Evolutionary conservation across 495 filamentous ascomycete species (phyloP), one percentile per base, ranked within the genome.

Genomic region (Aspergillus carlsbadensis): DNA sequence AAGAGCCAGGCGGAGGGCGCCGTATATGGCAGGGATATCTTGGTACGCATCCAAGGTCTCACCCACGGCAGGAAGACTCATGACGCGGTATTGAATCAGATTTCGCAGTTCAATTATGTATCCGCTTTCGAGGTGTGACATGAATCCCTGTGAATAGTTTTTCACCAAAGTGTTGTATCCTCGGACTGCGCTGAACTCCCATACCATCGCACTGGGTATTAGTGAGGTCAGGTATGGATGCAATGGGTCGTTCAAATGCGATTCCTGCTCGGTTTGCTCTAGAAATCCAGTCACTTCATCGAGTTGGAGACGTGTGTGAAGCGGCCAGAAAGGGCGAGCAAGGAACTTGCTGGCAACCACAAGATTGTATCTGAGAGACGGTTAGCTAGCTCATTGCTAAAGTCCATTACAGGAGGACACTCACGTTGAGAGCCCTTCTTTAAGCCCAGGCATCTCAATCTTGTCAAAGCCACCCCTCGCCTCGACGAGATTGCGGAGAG

Each of bases 271-370:
- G 47, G 37, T 14, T 20, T 10, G 10, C 6, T 14, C n/a, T 11
- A 50, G 15, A 31, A 20, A 50, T 36, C 20, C 20, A 2, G 47
- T 24, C 10, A 37, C n/a, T 10, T 50, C n/a, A 18, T 50, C 47
- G n/a, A 14, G 6, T 0, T 37, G n/a, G 29, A 50, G 15, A 21
- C n/a, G 17, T 26, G 47, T 37, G 2, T 18, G 31, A 10, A 50
- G 47, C 1, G 47, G 47, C 47, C 47, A 50, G 34, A 21, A 50
- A 2, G 47, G 47, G 3, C 17, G 47, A 20, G 14, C 20, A 2
- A 50, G 47, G 6, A 13, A 37, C 13, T 50, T 50, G 47, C 47
- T 50, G 4, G 47, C 47, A 14, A 50, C 47, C 0, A 50, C 33
- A 21, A 50, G 47, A 18, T 50, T 22, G 20, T 36, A 50, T 11